phyloP scores from a whole-genome alignment of 1,284 basidiomycete species.

The Sporisorium sorghi region DNA sequence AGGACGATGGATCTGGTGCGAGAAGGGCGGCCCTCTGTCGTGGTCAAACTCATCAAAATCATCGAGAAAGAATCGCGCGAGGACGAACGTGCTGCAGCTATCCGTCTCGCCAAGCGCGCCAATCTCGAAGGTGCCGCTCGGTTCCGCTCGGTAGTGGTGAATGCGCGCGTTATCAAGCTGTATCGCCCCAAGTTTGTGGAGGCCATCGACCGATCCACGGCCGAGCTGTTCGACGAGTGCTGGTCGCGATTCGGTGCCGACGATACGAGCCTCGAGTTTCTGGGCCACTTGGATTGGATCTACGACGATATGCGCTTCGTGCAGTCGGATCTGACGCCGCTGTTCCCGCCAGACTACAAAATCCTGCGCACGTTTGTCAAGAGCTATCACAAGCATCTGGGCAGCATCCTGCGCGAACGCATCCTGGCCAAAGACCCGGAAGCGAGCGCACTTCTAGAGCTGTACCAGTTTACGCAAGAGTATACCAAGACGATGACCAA shows the following conservation, averaged over 20 bases:
- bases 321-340: conserved; percentile 84
- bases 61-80: conserved; percentile 91
- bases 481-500: conserved; percentile 91
- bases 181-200: conserved; percentile 91
- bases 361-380: conserved; percentile 86
- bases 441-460: conserved; percentile 83
- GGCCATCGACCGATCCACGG: conserved; percentile 82
- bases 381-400: conserved; percentile 91
- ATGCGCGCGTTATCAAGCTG: conserved; percentile 90
- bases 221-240: conserved; percentile 78
- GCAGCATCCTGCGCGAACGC: conserved; percentile 79
- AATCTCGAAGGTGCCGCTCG: conserved; percentile 72
- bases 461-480: conserved; percentile 94
- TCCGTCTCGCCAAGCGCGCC: conserved; percentile 93
- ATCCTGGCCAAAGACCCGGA: conserved; percentile 80
- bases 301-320: conserved; percentile 94
- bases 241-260: conserved; percentile 74
- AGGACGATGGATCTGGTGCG: conserved; percentile 82
- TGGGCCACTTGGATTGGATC: conserved; percentile 86
- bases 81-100: conserved; percentile 96
- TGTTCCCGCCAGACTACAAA: conserved; percentile 92
- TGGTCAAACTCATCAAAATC: conserved; percentile 92
- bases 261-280: conserved; percentile 78
- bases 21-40: conserved; percentile 82
- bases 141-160: conserved; percentile 62